These are phyloP conservation scores for Xylona heveae DNA, from an alignment of 495 filamentous ascomycete genomes.

Conservation along the genomic window DNA sequence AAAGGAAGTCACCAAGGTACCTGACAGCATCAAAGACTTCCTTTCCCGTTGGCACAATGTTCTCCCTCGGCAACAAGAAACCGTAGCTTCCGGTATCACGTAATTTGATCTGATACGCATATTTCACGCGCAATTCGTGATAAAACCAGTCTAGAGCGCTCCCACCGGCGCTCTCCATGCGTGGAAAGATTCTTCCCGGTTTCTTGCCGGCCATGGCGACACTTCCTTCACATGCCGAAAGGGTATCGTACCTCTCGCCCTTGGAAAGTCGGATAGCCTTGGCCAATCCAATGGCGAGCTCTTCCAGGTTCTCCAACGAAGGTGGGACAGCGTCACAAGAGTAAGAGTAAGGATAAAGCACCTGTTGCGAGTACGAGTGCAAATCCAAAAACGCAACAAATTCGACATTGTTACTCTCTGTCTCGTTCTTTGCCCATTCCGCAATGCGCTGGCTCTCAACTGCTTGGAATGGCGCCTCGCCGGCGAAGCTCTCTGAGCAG, in stretches of 20 bases:
- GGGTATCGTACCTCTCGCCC: slow-evolving; percentile 56
- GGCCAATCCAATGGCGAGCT: slow-evolving; percentile 71
- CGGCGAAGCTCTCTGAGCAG: slow-evolving; percentile 81
- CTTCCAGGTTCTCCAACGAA: slow-evolving; percentile 74
- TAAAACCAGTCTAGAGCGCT: slow-evolving; percentile 95
- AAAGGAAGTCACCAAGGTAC: slow-evolving; percentile 58
- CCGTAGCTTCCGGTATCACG: slow-evolving; percentile 90
- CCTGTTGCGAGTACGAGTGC: slow-evolving; percentile 90
- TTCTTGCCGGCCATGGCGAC: slow-evolving; percentile 16
- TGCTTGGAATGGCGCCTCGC: slow-evolving; percentile 64
- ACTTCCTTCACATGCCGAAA: slow-evolving; percentile 76
- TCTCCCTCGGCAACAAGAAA: slow-evolving; percentile 67
- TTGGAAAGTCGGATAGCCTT: slow-evolving; percentile 67
- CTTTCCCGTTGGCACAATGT: slow-evolving; percentile 78
- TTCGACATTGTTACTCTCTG: slow-evolving; percentile 40
- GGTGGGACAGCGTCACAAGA: slow-evolving; percentile 59
- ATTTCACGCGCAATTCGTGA: slow-evolving; percentile 60
- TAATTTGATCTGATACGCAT: slow-evolving; percentile 86
- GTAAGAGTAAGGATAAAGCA: slow-evolving; percentile 82
- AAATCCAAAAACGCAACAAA: slow-evolving; percentile 77
- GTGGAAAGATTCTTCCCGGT: slow-evolving; percentile 14
- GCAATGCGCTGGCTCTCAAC: slow-evolving; percentile 56
- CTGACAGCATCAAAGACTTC: slow-evolving; percentile 66
- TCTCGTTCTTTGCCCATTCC: slow-evolving; percentile 73
- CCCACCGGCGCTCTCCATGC: slow-evolving; percentile 51